Evolutionary conservation across 176 grass and related monocot genomes (phyloP).

Genomic region (Oryza longistaminata): DNA sequence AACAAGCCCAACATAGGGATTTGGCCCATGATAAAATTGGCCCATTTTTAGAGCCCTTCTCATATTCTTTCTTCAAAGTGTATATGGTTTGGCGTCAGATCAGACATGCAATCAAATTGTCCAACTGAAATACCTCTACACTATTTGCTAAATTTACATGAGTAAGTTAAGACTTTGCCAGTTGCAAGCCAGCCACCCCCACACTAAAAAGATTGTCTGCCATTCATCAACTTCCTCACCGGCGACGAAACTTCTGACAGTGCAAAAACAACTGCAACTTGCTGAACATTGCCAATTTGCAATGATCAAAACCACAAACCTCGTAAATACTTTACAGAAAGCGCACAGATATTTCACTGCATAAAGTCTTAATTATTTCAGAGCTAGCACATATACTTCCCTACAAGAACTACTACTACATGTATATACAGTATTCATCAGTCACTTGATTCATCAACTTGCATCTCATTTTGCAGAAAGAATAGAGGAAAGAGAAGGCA

Average conservation of each 20-base stretch:
- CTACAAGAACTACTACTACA: background rate
- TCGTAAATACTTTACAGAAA: slow-evolving; percentile 24
- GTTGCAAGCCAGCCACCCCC: background rate
- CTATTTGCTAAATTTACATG: background rate
- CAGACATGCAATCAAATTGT: background rate
- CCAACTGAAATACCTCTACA: no score
- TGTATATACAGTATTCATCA: slow-evolving; percentile 7
- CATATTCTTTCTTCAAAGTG: background rate
- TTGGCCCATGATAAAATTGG: no score
- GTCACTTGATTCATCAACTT: slow-evolving; percentile 32
- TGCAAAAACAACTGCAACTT: background rate
- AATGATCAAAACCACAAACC: background rate
- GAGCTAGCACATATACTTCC: background rate
- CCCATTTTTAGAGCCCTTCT: no score
- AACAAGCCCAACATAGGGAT: no score
- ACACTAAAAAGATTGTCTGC: background rate
- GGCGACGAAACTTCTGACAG: background rate
- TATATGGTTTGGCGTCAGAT: background rate
- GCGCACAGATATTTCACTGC: slow-evolving; percentile 23
- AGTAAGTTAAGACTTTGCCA: background rate
- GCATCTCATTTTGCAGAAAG: slow-evolving; percentile 19
- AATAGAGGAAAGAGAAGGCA: background rate
- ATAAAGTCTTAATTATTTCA: background rate
- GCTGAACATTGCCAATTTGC: background rate
- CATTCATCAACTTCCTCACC: background rate